Conservation (phyloP, 2,329 filamentous ascomycete genomes). For the Hypocreales sp. region DNA sequence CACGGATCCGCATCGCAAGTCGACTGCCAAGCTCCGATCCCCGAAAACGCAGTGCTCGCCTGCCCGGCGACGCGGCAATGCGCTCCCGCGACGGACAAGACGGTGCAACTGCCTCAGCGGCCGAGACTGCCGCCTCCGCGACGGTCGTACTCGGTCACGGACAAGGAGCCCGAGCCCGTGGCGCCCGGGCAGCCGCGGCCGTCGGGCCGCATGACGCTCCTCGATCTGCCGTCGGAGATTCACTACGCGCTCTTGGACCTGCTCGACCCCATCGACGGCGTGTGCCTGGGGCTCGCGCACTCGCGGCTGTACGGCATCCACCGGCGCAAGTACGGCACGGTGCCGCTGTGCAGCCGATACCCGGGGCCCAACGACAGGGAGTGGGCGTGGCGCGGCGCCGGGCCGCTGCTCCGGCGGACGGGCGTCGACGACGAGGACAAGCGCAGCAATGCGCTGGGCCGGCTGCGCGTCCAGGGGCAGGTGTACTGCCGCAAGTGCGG, state of each 20-base stretch:
- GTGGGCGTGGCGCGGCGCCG: slow-evolving; percentile 45
- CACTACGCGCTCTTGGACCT: slow-evolving; percentile 46
- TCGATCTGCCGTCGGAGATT: slow-evolving; percentile 41
- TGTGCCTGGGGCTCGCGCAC: slow-evolving; percentile 44
- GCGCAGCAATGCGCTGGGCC: slow-evolving; percentile 19
- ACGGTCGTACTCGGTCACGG: slow-evolving; percentile 44
- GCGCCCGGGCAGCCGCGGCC: slow-evolving; percentile 29
- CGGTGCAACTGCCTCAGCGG: slow-evolving; percentile 10
- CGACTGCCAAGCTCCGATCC: slow-evolving; percentile 15
- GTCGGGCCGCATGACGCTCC: slow-evolving; percentile 27
- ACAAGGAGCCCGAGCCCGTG: slow-evolving; percentile 39
- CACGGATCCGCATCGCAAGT: slow-evolving; percentile 9
- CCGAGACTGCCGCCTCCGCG: slow-evolving; percentile 29
- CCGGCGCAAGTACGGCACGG: slow-evolving; percentile 35
- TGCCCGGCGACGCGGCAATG: slow-evolving; percentile 4
- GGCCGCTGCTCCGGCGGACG: slow-evolving; percentile 21
- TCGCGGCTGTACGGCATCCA: slow-evolving; percentile 43
- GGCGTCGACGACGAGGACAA: slow-evolving; percentile 1
- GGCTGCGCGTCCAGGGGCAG: slow-evolving; percentile 38
- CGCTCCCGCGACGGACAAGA: slow-evolving; percentile 5
- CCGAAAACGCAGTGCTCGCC: slow-evolving; percentile 14
- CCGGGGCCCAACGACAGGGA: slow-evolving; percentile 47
- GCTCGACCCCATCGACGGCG: slow-evolving; percentile 49
- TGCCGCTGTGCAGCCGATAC: slow-evolving; percentile 41
- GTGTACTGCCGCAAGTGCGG: slow-evolving; percentile 49